Evolutionary conservation across 306 rosid species (phyloP).

Genomic region (Malus asiatica): DNA sequence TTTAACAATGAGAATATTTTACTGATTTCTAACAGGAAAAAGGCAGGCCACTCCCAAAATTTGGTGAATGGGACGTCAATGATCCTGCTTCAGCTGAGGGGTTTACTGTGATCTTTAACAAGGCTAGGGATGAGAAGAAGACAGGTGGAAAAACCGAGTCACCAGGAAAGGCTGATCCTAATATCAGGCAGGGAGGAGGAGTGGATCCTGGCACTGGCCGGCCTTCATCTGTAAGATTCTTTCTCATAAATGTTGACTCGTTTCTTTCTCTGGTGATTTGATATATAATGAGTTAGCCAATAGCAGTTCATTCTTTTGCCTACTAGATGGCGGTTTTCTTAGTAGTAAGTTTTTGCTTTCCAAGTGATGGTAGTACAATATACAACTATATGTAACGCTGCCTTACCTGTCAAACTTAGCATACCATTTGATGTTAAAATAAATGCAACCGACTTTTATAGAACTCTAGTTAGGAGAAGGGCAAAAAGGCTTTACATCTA

Average conservation of each 20-base stretch:
- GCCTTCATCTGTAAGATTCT: conserved; percentile 65
- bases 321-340: not conserved
- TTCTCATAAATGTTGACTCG: not conserved
- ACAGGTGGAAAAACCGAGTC: conserved; percentile 94
- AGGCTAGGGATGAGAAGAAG: conserved; percentile 97
- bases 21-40: conserved; percentile 54
- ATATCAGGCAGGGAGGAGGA: conserved; percentile 35
- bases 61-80: conserved; percentile 99
- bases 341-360: conserved; percentile 14
- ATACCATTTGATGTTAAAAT: conserved; percentile 1
- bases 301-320: conserved; percentile 9
- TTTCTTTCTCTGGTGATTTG: not conserved
- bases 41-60: conserved; percentile 93
- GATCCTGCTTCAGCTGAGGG: conserved; percentile 99
- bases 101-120: conserved; percentile 93
- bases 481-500: not conserved
- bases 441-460: not conserved
- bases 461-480: not conserved
- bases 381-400: not conserved
- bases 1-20: not conserved
- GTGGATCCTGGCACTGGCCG: conserved; percentile 61
- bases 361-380: not conserved
- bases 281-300: not conserved
- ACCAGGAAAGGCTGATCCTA: conserved; percentile 68
- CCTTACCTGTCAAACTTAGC: not conserved